Evolutionary conservation across 805 yeast species (phyloP).

Genomic region (Myxozyma neglecta): DNA sequence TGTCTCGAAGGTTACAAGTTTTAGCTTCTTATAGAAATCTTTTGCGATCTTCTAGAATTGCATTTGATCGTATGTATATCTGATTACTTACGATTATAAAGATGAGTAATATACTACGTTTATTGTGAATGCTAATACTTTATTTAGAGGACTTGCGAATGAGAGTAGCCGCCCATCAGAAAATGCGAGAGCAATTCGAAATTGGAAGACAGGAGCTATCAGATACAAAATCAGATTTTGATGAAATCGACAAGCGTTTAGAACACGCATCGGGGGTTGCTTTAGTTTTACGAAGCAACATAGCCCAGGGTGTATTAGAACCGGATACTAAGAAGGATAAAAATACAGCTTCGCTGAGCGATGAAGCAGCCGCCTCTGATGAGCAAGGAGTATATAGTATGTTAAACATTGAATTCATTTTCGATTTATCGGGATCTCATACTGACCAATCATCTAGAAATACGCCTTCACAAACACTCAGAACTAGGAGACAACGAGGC

Average conservation of each 20-base stretch:
- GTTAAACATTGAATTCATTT: background rate
- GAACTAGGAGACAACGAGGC: constrained; percentile 91
- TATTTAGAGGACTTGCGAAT: constrained; percentile 46
- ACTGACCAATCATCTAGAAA: constrained; percentile 33
- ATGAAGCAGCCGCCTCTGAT: background rate
- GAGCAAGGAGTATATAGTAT: constrained; percentile 27
- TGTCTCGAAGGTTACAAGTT: constrained; percentile 30
- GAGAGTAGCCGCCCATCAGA: constrained; percentile 58
- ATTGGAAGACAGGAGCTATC: constrained; percentile 31
- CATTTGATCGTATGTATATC: constrained; percentile 37
- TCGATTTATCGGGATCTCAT: background rate
- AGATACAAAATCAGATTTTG: constrained; percentile 35
- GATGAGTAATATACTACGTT: background rate
- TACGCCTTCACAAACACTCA: constrained; percentile 76
- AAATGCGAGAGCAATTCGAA: constrained; percentile 58
- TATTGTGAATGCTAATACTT: background rate
- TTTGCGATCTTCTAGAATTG: constrained; percentile 39
- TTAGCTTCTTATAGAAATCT: constrained; percentile 36
- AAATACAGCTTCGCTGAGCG: constrained; percentile 31
- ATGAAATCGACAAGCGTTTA: constrained; percentile 52
- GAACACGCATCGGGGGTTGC: constrained; percentile 69
- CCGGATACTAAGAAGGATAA: constrained; percentile 37
- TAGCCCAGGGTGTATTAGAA: constrained; percentile 75
- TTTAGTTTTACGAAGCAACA: constrained; percentile 62
- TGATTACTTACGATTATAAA: background rate